Evolutionary conservation across 2,329 filamentous ascomycete genomes (phyloP).

Genomic region (Aureobasidium vineae): DNA sequence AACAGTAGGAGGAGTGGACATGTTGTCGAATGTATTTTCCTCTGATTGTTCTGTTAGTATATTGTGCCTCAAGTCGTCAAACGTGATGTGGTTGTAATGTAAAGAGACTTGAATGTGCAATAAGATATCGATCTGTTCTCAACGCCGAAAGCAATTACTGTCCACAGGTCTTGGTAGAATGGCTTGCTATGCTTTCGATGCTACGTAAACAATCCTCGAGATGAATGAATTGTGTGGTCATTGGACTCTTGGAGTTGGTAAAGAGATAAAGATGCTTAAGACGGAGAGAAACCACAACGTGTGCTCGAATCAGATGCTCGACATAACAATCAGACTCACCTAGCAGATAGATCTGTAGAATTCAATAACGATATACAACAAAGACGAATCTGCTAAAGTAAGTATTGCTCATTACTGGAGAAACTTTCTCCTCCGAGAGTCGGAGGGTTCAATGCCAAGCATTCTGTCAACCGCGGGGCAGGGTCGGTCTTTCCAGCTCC

Average conservation of each 20-base stretch:
- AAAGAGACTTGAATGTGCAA: too few species aligned
- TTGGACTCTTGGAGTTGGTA: neutral
- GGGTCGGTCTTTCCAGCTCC: neutral
- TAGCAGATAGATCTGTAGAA: neutral
- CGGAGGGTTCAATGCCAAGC: conserved; percentile 6
- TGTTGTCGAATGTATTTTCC: neutral
- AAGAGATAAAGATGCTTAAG: neutral
- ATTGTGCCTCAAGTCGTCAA: neutral
- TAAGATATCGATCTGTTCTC: too few species aligned
- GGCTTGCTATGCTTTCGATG: too few species aligned
- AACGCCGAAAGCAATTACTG: too few species aligned
- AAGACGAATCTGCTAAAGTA: neutral
- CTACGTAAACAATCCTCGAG: too few species aligned
- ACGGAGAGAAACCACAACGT: neutral
- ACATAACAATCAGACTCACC: neutral
- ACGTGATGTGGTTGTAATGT: neutral
- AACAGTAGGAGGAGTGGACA: conserved; percentile 19
- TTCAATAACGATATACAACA: neutral
- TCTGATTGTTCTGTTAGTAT: neutral
- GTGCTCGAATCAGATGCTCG: neutral
- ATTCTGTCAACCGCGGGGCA: neutral
- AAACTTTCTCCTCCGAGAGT: conserved; percentile 21
- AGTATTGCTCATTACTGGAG: conserved; percentile 20
- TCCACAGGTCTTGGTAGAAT: too few species aligned
- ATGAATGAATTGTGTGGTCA: too few species aligned